phyloP scores from a whole-genome alignment of 2,329 filamentous ascomycete genomes.

The Hypoxylon sp. region DNA sequence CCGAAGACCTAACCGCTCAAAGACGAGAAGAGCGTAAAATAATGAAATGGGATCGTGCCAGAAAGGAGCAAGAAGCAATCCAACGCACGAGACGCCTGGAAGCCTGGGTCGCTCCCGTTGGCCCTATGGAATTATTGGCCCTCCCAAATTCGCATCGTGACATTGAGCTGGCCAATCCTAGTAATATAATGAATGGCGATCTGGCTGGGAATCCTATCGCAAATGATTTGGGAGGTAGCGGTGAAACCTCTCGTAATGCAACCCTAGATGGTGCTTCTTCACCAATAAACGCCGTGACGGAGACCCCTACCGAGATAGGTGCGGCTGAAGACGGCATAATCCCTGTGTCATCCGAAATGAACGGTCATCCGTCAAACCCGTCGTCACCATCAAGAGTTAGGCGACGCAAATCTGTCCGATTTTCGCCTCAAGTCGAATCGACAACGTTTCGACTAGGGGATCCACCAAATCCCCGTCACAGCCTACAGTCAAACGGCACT shows the following conservation, averaged over 20 bases:
- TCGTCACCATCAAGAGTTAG: conserved; percentile 43
- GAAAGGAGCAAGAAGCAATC: conserved; percentile 84
- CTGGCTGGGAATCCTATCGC: neutral
- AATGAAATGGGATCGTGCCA: conserved; percentile 92
- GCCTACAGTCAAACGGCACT: conserved; percentile 37
- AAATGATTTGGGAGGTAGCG: neutral
- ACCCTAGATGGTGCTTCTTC: conserved; percentile 6
- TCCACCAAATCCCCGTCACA: conserved; percentile 58
- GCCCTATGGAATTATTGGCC: conserved; percentile 58
- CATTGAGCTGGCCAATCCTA: conserved; percentile 35
- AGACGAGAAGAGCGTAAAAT: conserved; percentile 82
- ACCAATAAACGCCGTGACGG: neutral
- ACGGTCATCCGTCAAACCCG: conserved; percentile 20
- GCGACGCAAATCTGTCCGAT: conserved; percentile 72
- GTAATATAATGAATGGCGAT: conserved; percentile 28
- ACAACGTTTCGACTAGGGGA: conserved; percentile 65
- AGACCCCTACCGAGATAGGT: neutral
- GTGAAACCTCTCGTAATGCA: neutral
- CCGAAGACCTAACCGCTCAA: conserved; percentile 80
- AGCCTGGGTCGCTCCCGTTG: conserved; percentile 55
- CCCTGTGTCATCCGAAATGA: conserved; percentile 1
- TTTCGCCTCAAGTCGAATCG: conserved; percentile 72
- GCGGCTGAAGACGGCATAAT: neutral
- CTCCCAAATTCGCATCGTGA: conserved; percentile 64
- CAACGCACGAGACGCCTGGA: conserved; percentile 69